These are phyloP conservation scores for Brassica hybrid DNA, from an alignment of 441 rosid species.

Conservation along the genomic window DNA sequence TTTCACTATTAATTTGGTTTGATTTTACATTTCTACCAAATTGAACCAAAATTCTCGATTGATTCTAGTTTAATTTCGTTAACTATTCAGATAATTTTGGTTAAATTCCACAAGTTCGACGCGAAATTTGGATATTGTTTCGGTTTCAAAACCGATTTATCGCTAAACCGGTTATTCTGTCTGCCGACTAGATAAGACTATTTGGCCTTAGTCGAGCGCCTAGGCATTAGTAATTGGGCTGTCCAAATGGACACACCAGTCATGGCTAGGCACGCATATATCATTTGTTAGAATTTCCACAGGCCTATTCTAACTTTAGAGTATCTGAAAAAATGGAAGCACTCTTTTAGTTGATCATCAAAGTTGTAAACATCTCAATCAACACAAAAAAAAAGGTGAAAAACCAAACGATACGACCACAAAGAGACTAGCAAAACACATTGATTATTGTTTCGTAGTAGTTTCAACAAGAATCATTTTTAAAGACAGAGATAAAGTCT, in stretches of 20 bases:
- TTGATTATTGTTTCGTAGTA: slow-evolving; percentile 18
- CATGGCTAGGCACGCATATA: too few relatives aligned
- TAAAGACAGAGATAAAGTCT: slow-evolving; percentile 25
- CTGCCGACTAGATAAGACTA: too few relatives aligned
- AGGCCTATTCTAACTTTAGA: not conserved
- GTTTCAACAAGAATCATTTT: slow-evolving; percentile 22
- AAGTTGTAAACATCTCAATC: slow-evolving; percentile 11
- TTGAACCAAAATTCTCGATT: not conserved
- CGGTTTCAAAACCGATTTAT: too few relatives aligned
- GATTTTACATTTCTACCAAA: not conserved
- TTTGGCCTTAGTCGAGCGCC: too few relatives aligned
- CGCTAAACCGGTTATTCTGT: too few relatives aligned
- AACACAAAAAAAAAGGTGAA: slow-evolving; percentile 13
- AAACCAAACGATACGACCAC: not conserved
- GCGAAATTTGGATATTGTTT: not conserved
- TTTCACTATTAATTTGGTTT: not conserved
- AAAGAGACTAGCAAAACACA: slow-evolving; percentile 23
- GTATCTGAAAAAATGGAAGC: not conserved
- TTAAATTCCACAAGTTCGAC: not conserved
- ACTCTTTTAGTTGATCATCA: slow-evolving; percentile 7
- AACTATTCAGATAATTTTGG: not conserved
- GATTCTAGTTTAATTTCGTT: not conserved
- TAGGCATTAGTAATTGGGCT: too few relatives aligned
- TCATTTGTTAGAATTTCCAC: not conserved
- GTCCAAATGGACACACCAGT: too few relatives aligned